Percentiles rank a stretch among this genome's conserved stretches.
These are phyloP conservation scores for Alternaria solani DNA, from an alignment of 2,329 filamentous ascomycete species.

Conservation along the genomic window DNA sequence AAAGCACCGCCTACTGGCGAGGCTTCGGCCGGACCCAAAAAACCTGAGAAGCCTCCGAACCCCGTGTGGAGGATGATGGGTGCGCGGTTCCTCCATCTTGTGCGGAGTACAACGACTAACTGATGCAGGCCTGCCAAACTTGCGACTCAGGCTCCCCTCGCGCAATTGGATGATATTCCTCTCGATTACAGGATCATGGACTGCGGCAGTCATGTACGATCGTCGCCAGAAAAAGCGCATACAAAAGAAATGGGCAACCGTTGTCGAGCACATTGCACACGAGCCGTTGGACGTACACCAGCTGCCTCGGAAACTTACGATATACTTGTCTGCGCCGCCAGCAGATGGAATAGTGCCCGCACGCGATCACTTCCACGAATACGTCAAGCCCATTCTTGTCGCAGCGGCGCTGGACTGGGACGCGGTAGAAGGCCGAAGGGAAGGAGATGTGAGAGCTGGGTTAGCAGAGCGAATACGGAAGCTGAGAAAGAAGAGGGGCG, in stretches of 20 bases:
- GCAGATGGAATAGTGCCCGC: constrained; percentile 83
- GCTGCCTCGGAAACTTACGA: constrained; percentile 82
- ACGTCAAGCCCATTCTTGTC: constrained; percentile 90
- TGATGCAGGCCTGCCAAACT: constrained; percentile 75
- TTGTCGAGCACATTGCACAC: constrained; percentile 83
- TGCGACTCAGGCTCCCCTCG: constrained; percentile 85
- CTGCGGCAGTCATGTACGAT: constrained; percentile 87
- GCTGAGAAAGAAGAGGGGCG: constrained; percentile 66
- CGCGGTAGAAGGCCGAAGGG: constrained; percentile 87
- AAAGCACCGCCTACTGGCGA: constrained; percentile 37
- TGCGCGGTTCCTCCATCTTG: constrained; percentile 20
- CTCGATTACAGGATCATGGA: constrained; percentile 77
- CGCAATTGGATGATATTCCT: constrained; percentile 99
- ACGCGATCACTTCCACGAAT: constrained; percentile 96
- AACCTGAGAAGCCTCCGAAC: constrained; percentile 46
- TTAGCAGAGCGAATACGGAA: constrained; percentile 85
- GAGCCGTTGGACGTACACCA: constrained; percentile 76
- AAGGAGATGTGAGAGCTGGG: constrained; percentile 90
- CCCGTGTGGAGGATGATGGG: constrained; percentile 53
- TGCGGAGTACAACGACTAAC: constrained; percentile 17
- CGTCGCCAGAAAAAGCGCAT: constrained; percentile 85
- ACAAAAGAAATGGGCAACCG: constrained; percentile 84
- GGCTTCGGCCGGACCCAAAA: constrained; percentile 31
- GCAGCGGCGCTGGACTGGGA: constrained; percentile 95
- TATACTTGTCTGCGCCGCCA: constrained; percentile 86